Base-by-base conservation (phyloP, 1,284 basidiomycete genomes). In the Ceratobasidium sp. region DNA sequence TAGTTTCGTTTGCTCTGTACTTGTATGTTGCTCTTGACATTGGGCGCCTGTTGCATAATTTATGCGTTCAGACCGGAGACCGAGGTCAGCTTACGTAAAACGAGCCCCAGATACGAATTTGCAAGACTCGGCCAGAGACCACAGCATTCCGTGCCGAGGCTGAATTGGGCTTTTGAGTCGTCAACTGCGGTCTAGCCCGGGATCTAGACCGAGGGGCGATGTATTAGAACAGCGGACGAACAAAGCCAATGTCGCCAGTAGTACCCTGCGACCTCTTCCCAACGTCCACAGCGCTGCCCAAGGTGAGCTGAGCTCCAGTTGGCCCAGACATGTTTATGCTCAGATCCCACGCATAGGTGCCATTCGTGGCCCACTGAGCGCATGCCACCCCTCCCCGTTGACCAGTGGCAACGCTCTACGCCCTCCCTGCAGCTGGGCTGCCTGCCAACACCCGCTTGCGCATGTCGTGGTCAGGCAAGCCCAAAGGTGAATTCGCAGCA, bases 81-180 rank as follows among this genome's bases (percentile, higher is more conserved):
- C 23, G 38, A 8, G 33, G 30, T 3, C 58, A 18, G 38, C 25
- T 60, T 60, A 60, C 8, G 21, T 60, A 60, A 60, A 60, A 2
- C 48, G 58, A 12, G 40, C 40, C 58, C 58, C 54, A 56, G 30
- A 56, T 56, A 56, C 54, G 4, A 56, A 56, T 56, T 56, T 56
- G 54, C 54, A 56, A 21, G 54, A 6, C 54, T 36, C 30, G 46
- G 54, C 30, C 54, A 36, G n/a, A 51, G 16, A 14, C 38, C 36
- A 46, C 51, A 46, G 62, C 30, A 51, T 25, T 42, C 33, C 51
- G 53, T 53, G 36, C 51, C 53, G 51, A 28, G 51, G 9, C 66
- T 59, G 54, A 70, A 70, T 70, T 59, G 54, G 66, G 66, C 59
- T 58, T 70, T 59, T 70, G 66, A 49, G 54, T 70, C 44, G 48